phyloP scores from a whole-genome alignment of 306 rosid genomes.

The Arachis stenosperma region DNA sequence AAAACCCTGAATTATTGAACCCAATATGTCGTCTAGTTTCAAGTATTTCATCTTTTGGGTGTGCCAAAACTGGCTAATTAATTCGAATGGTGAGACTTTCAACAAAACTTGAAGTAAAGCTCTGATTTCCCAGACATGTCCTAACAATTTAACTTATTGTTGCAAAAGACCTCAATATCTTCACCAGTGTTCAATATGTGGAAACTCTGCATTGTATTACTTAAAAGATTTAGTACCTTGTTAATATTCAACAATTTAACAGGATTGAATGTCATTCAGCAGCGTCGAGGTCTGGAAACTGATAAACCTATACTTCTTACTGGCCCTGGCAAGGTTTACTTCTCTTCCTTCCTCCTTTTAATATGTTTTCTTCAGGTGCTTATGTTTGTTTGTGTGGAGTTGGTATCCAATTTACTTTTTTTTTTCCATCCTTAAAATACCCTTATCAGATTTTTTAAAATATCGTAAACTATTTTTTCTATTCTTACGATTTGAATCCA shows the following conservation, averaged over 20 bases:
- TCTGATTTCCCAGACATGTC: background rate
- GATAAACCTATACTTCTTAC: conserved; percentile 83
- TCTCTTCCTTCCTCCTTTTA: conserved; percentile 3
- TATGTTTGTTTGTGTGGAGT: background rate
- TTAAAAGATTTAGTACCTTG: conserved; percentile 1
- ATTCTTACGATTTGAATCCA: too few relatives aligned
- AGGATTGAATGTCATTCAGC: conserved; percentile 89
- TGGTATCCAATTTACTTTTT: too few relatives aligned
- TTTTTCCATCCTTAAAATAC: too few relatives aligned
- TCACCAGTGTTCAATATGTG: background rate
- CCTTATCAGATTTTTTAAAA: too few relatives aligned
- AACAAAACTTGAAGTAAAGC: background rate
- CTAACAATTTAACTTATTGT: conserved; percentile 20
- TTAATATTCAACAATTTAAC: background rate
- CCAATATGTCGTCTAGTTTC: background rate
- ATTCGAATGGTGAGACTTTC: conserved; percentile 14
- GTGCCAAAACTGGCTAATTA: background rate
- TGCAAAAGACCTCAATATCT: background rate
- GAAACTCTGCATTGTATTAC: conserved; percentile 12
- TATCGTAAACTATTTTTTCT: too few relatives aligned
- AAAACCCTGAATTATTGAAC: background rate
- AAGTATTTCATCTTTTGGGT: conserved; percentile 3
- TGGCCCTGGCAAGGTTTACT: conserved; percentile 88
- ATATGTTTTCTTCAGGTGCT: conserved; percentile 33
- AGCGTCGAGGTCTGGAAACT: conserved; percentile 79